Percentiles rank a stretch among this genome's conserved stretches.
Conservation (phyloP, 2,329 filamentous ascomycete species). For the Sporothrix inflata region DNA sequence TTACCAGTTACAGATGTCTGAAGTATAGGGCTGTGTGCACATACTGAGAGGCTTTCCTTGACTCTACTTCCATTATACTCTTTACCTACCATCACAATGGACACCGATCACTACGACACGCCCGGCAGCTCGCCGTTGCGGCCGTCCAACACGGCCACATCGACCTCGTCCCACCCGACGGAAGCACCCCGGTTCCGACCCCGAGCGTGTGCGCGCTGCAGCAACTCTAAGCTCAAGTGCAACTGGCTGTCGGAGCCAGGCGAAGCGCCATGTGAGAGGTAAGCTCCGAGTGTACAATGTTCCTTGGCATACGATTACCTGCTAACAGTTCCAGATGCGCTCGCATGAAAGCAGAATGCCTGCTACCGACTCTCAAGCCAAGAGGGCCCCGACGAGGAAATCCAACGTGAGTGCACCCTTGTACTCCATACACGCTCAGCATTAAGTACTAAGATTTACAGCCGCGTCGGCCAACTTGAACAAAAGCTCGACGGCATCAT, state of each 20-base stretch:
- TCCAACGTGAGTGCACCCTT: conserved; percentile 31
- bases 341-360: conserved; percentile 32
- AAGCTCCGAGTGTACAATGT: not conserved
- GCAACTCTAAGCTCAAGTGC: conserved; percentile 36
- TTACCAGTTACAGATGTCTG: not conserved
- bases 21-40: no score
- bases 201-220: conserved; percentile 41
- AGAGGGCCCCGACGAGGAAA: conserved; percentile 35
- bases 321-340: conserved; percentile 31
- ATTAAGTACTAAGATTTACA: no score
- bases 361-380: conserved; percentile 35
- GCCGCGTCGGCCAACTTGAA: conserved; percentile 45
- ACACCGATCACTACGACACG: not conserved
- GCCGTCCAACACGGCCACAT: not conserved
- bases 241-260: conserved; percentile 35
- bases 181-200: conserved; percentile 37
- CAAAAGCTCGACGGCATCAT: conserved; percentile 47
- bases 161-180: not conserved
- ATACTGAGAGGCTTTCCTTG: no score
- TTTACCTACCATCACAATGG: not conserved
- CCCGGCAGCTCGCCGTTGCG: not conserved
- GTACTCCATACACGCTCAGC: no score
- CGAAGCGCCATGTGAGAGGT: conserved; percentile 35
- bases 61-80: no score
- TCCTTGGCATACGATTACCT: no score